Base-by-base conservation (phyloP, 2,329 filamentous ascomycete species). In the Neonectria hederae region DNA sequence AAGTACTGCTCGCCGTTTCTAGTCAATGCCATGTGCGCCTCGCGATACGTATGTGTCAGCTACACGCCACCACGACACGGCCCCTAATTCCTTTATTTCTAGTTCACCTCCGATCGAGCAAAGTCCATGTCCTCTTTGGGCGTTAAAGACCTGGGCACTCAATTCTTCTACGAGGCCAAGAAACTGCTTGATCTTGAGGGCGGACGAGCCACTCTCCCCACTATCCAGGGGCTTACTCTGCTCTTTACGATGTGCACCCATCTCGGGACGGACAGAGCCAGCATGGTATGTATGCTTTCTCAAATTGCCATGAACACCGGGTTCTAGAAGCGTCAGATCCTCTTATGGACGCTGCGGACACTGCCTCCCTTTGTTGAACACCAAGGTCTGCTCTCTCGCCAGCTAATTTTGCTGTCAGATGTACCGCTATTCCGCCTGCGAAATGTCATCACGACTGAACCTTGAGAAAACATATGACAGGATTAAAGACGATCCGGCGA, bases 1-100 rank as follows among this genome's bases (percentile, higher is more conserved):
- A 71, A 66, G 54, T 77, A 70, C 54, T 77, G 75, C 59, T 74
- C 75, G 3, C 72, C 74, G 4, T 73, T 77, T 59, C 71, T 77
- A 5, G 75, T 78, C 46, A 77, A 77, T 54, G 69, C 74, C 26
- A 72, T 78, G 11, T 78, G 76, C 51, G 74, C 75, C 21, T 53
- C 70, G n/a, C 71, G 74, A 66, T 73, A 67, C 56, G 76, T 77
- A 56, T 65, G 72, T 53, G 11, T 24, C 8, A 10, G 4, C 13
- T n/a, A 14, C 17, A 11, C 26, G 13, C 26, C 26, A 7, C 9
- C 4, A 4, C 17, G 32, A 21, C n/a, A 19, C n/a, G n/a, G n/a
- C 26, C 13, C 28, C 46, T 49, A 30, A 49, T 21, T 49, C 7
- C 4, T 4, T 4, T n/a, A 13, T 21, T 21, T 9, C 5, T 60